Base-by-base conservation (phyloP, 192 early-diverging fungal species). In the Paraglomus brasilianum region DNA sequence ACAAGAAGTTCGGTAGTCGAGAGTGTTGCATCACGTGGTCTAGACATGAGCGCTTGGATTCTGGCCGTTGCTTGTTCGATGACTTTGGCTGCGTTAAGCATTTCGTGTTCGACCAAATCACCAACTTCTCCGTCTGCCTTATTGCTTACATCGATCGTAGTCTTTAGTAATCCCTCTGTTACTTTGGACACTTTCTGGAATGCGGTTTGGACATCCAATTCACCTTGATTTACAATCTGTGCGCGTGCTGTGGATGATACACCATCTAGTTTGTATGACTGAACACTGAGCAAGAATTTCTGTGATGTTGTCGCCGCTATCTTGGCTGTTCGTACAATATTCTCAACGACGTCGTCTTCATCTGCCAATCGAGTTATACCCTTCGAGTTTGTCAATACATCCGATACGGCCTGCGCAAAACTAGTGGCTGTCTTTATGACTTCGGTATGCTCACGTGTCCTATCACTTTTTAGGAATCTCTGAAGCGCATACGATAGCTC, bases 21-120 rank as follows among this genome's bases (percentile, higher is more conserved):
- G 21, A 89, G 79, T 17, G 81, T 82, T 41, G 87, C 79, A 71
- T 92, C 87, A 66, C 83, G 87, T 21, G 94, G 92, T 66, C 86
- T 85, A 66, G 81, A 78, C 76, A 95, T 81, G 73, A 98, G 82
- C 8, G 82, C 86, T 77, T 93, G 87, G 70, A 98, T 82, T 22
- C 89, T 84, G 5, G 82, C 82, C 5, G 92, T 89, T 11, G 97
- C 97, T 50, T 93, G 92, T 69, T 94, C 93, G 68, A 98, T 97
- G 6, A 91, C 94, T 47, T 86, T 81, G 8, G 95, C 95, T 1
- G 97, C 97, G 60, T 87, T 87, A 45, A 86, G 77, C 97, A 98
- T 96, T 73, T 94, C 93, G 63, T 89, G 82, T 71, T 98, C 97
- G 30, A 98, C 95, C 56, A 93, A 77, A 71, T 96, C 91, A 17